A percentile compares a stretch with the other conserved stretches of the same genome.
These are phyloP conservation scores for Chlorella sp. DNA, from an alignment of 139 green algal genomes.

Conservation along the genomic window DNA sequence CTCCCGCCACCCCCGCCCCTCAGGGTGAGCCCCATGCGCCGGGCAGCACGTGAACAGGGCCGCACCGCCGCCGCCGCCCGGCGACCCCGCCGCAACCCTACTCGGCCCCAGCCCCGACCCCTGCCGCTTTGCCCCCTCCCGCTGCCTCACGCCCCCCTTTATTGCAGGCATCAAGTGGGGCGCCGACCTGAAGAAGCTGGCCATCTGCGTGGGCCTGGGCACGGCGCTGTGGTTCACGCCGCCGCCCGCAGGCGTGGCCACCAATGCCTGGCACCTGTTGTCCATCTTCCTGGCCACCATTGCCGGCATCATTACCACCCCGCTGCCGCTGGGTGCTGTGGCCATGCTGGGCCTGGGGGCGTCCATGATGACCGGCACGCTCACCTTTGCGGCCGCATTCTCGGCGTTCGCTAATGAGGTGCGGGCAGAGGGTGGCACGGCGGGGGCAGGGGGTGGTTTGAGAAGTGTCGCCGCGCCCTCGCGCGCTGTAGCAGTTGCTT, in stretches of 20 bases:
- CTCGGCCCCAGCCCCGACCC: no score
- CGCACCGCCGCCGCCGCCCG: no score
- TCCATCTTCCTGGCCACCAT: conserved; percentile 93
- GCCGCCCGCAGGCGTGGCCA: conserved; percentile 77
- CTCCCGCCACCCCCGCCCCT: no score
- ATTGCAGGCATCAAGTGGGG: conserved; percentile 80
- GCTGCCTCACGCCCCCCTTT: no score
- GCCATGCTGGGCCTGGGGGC: conserved; percentile 96
- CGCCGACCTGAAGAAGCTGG: conserved; percentile 91
- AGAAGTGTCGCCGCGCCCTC: no score
- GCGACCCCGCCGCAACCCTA: no score
- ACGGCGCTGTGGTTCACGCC: conserved; percentile 84
- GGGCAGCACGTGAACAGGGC: no score
- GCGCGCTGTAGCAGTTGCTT: no score
- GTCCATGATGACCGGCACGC: conserved; percentile 92
- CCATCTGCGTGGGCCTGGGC: conserved; percentile 81
- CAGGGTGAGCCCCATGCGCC: neutral
- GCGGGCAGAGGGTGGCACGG: neutral
- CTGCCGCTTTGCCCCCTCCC: no score
- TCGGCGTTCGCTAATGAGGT: conserved; percentile 90
- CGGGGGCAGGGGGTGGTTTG: conserved; percentile 53
- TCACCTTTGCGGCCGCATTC: conserved; percentile 98
- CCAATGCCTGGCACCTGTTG: conserved; percentile 90
- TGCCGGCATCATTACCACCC: conserved; percentile 85
- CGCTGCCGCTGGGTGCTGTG: conserved; percentile 95